These are phyloP conservation scores for Trichoderma pleuroti DNA, from an alignment of 2,329 filamentous ascomycete genomes.

Conservation along the genomic window DNA sequence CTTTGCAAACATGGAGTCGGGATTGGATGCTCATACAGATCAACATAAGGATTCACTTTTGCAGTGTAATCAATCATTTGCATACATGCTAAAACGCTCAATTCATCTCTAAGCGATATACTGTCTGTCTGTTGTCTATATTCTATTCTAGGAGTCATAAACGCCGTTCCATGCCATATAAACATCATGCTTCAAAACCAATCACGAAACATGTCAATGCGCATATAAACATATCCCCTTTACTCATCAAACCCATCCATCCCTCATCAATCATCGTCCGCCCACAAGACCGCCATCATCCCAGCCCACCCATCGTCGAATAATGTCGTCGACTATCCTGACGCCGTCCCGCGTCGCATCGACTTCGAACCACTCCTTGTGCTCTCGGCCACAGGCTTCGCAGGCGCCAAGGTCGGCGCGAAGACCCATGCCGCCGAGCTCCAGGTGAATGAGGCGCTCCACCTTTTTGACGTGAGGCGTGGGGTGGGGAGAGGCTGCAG, in stretches of 20 bases:
- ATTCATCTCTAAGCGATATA: not conserved
- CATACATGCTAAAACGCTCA: not conserved
- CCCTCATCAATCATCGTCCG: slow-evolving; percentile 18
- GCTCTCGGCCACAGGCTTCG: slow-evolving; percentile 73
- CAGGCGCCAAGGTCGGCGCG: slow-evolving; percentile 59
- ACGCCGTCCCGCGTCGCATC: slow-evolving; percentile 70
- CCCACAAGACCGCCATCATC: slow-evolving; percentile 48
- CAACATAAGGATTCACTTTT: not conserved
- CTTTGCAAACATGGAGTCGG: not conserved
- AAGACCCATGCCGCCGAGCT: slow-evolving; percentile 64
- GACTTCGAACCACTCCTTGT: slow-evolving; percentile 94
- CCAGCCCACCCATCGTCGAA: slow-evolving; percentile 84
- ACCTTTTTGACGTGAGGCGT: slow-evolving; percentile 84
- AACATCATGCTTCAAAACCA: not conserved
- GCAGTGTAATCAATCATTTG: not conserved
- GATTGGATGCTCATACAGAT: not conserved
- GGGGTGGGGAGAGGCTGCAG: slow-evolving; percentile 53
- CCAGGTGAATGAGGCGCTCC: slow-evolving; percentile 85
- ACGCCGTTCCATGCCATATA: slow-evolving; percentile 10
- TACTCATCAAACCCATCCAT: not conserved
- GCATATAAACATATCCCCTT: not conserved
- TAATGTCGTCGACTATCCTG: slow-evolving; percentile 62
- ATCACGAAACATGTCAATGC: not conserved
- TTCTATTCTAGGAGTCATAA: not conserved
- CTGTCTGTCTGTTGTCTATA: not conserved